These are phyloP conservation scores for Brassica balearica DNA, from an alignment of 441 rosid species.

Conservation along the genomic window DNA sequence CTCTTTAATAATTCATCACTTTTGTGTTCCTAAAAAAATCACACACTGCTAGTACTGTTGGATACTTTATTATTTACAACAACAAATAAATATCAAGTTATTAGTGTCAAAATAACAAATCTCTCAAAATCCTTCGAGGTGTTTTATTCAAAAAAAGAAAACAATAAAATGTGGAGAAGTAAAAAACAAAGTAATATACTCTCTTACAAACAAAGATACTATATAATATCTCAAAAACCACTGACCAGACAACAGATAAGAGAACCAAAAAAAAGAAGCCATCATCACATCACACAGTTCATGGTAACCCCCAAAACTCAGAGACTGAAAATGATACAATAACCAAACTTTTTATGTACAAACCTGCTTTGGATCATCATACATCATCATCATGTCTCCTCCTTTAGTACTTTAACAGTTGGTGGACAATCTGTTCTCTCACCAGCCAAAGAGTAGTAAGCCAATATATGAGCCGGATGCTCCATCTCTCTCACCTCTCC, in stretches of 20 bases:
- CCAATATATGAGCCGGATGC: slow-evolving; percentile 88
- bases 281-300: slow-evolving; percentile 22
- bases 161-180: not conserved
- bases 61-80: not conserved
- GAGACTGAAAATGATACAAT: slow-evolving; percentile 1
- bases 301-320: slow-evolving; percentile 18
- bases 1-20: not conserved
- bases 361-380: slow-evolving; percentile 23
- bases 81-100: not conserved
- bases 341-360: slow-evolving; percentile 37
- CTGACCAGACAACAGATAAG: slow-evolving; percentile 23
- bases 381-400: slow-evolving; percentile 40
- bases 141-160: slow-evolving; percentile 16
- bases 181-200: not conserved
- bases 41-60: not conserved
- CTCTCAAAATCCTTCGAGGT: slow-evolving; percentile 19
- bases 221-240: slow-evolving; percentile 36
- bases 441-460: slow-evolving; percentile 92
- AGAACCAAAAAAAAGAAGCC: not conserved
- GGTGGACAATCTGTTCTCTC: slow-evolving; percentile 82
- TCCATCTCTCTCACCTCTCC: slow-evolving; percentile 53
- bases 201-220: slow-evolving; percentile 35
- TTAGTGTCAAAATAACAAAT: not conserved
- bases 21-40: not conserved
- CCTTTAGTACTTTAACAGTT: slow-evolving; percentile 54